Base-by-base conservation (phyloP, 2,329 filamentous ascomycete genomes). In the Trichoderma gracile region DNA sequence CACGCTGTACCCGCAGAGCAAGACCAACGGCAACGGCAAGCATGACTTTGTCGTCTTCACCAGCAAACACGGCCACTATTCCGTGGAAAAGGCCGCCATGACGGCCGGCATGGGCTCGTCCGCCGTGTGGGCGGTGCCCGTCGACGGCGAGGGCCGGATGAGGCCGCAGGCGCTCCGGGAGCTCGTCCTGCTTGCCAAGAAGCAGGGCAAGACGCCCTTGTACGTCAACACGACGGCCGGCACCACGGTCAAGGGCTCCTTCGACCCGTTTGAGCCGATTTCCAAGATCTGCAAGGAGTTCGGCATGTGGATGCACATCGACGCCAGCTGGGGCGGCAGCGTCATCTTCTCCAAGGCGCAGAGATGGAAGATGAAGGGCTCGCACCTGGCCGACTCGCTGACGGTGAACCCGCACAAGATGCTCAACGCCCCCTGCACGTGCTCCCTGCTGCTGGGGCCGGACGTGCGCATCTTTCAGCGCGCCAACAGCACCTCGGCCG, bases 331-430 rank as follows among this genome's bases (percentile, higher is more conserved):
- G 94, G 95, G 95, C 68, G 94, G 93, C 0, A 84, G 89, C 1
- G 92, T 91, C 65, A 83, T 91, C 68, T 97, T 98, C 78, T 90
- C 87, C 0, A 71, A 81, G n/a, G 78, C 78, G 64, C 88, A 90
- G 49, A 80, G 79, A 52, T 72, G 74, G 67, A 91, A 92, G 73
- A 79, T 98, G 10, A 75, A 79, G 1, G 94, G 94, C 15, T 81
- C 84, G 2, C 83, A 93, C 50, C 82, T 89, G 46, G 95, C 93
- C 10, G 85, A 97, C 76, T 92, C 88, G 15, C 81, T 98, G 45
- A 92, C 93, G 2, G 85, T 97, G 62, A 98, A 96, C 76, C 93
- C 95, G 64, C 95, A 99, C 79, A 98, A 98, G 79, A 98, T 98
- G 95, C 85, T 98, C 73, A 92, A 92, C 65, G 91, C 92, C 3